Evolutionary conservation across 306 rosid species (phyloP).

Genomic region (Quercus robur): DNA sequence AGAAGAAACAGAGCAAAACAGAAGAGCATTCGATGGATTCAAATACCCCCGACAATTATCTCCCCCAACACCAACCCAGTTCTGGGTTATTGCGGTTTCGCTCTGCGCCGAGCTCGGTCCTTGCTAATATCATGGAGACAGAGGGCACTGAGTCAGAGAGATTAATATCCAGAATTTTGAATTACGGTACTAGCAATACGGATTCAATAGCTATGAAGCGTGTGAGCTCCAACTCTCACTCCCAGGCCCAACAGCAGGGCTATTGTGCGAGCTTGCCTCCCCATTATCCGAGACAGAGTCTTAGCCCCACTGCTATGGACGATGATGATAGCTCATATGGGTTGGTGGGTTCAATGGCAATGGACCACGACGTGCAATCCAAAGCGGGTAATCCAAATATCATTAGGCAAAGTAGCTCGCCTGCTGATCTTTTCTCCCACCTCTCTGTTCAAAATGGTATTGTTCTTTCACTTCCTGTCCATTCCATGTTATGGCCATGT

Average conservation of each 20-base stretch:
- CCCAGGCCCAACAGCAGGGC: constrained; percentile 15
- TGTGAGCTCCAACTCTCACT: constrained; percentile 25
- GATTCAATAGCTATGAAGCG: constrained; percentile 28
- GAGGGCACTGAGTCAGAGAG: constrained; percentile 42
- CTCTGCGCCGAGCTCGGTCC: constrained; percentile 58
- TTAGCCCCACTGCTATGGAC: constrained; percentile 36
- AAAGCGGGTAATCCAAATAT: constrained; percentile 36
- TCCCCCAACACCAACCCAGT: constrained; percentile 39
- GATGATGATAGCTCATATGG: constrained; percentile 42
- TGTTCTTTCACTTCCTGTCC: neutral
- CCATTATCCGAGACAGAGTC: constrained; percentile 76
- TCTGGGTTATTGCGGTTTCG: constrained; percentile 75
- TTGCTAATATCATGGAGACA: constrained; percentile 25
- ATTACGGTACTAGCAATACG: constrained; percentile 10
- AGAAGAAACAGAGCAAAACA: neutral
- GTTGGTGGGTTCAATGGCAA: constrained; percentile 39
- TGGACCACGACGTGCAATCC: constrained; percentile 26
- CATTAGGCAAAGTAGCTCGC: constrained; percentile 59
- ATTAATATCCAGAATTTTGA: constrained; percentile 40
- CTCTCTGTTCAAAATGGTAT: constrained; percentile 58
- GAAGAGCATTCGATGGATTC: constrained; percentile 53
- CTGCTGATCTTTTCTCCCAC: constrained; percentile 58
- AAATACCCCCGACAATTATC: constrained; percentile 35
- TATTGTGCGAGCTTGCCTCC: constrained; percentile 59
- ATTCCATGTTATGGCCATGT: neutral